Evolutionary conservation across 352 stramenopile species (phyloP), one percentile per base, ranked within the genome.

Genomic region (Blastocystis sp.): DNA sequence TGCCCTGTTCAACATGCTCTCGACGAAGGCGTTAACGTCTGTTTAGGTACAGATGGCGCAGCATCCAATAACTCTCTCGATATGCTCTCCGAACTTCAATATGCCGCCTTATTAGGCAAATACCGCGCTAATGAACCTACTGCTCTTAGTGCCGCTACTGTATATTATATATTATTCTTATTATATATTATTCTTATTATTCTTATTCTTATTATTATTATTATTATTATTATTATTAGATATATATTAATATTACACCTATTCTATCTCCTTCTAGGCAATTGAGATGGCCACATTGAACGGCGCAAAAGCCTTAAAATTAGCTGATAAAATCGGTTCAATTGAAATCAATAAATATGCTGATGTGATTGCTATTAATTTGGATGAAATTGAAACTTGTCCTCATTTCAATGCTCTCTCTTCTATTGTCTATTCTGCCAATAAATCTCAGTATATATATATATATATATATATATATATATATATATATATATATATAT

Each of bases 211-310:
- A n/a, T n/a, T n/a, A n/a, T n/a, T n/a, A n/a, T n/a, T n/a, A n/a
- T n/a, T n/a, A n/a, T n/a, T n/a, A n/a, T n/a, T n/a, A n/a, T n/a
- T n/a, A n/a, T n/a, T n/a, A n/a, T n/a, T n/a, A n/a, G n/a, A n/a
- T n/a, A n/a, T n/a, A n/a, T n/a, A n/a, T n/a, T n/a, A n/a, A n/a
- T n/a, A n/a, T n/a, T n/a, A n/a, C n/a, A n/a, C n/a, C n/a, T n/a
- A n/a, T n/a, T n/a, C 82, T 28, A 70, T 75, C 11, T 75, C 77
- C 0, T 65, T 68, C 1, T 69, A 67, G 32, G 77, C 75, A 18
- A 65, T 89, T 27, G 68, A 77, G 52, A 86, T 89, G 78, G 80
- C 80, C 39, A 89, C 80, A 21, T 68, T 88, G 36, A 86, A 88
- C 57, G 80, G 80, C 28, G 80, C 80, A 21, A 82, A 82, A 35